Evolutionary conservation across 345 rosid species (phyloP).

Genomic region (Eucalyptus polyanthemos): DNA sequence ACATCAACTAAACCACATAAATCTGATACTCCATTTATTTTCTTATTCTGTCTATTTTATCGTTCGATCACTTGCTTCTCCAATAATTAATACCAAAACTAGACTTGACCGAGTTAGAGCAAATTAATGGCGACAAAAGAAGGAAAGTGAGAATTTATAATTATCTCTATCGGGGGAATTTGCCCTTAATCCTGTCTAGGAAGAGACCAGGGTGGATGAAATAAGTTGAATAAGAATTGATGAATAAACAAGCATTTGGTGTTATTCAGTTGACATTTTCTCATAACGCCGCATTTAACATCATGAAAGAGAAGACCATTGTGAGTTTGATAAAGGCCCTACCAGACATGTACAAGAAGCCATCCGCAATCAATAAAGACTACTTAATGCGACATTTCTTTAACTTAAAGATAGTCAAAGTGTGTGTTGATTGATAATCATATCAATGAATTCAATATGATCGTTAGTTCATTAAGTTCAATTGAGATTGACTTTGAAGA

Average conservation of each 20-base stretch:
- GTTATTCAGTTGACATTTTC: not conserved
- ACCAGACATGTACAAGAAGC: not conserved
- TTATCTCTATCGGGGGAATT: too few relatives aligned
- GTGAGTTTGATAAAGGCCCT: not conserved
- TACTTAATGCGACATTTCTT: accelerated
- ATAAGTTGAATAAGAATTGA: not conserved
- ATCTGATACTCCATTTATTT: too few relatives aligned
- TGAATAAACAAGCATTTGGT: not conserved
- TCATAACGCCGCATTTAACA: not conserved
- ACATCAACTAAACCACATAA: not conserved
- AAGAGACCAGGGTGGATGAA: not conserved
- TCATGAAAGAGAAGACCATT: not conserved
- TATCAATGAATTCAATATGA: not conserved
- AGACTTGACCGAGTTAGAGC: not conserved
- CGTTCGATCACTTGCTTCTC: not conserved
- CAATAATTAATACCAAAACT: not conserved
- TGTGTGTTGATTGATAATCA: not conserved
- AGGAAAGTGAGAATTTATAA: not conserved
- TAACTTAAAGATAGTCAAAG: accelerated
- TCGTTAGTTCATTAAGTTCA: not conserved
- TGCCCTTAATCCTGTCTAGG: accelerated
- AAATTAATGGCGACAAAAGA: not conserved
- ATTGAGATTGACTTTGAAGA: not conserved
- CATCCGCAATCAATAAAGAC: not conserved
- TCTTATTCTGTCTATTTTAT: not conserved